Percentiles rank a stretch among this genome's conserved stretches.
Evolutionary conservation across 2,329 filamentous ascomycete genomes (phyloP).

Genomic region (Trichophyton simii): DNA sequence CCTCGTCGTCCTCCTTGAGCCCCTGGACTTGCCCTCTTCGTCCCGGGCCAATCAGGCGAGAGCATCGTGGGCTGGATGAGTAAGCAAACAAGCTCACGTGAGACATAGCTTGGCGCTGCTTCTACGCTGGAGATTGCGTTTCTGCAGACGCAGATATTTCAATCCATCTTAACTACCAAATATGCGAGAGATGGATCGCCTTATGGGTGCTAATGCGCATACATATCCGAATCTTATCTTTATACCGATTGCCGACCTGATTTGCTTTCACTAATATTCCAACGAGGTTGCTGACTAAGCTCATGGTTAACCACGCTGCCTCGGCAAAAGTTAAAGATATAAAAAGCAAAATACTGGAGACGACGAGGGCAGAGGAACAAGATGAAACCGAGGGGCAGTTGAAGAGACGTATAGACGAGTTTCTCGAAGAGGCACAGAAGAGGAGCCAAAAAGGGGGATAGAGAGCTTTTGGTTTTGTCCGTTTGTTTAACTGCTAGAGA

Average conservation of each 20-base stretch:
- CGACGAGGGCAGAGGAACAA: background rate
- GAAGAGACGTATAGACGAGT: background rate
- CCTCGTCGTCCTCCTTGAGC: background rate
- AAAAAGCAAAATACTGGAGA: background rate
- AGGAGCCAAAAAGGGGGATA: background rate
- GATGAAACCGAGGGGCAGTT: background rate
- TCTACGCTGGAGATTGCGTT: too few relatives aligned
- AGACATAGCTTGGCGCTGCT: too few relatives aligned
- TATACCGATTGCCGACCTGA: too few relatives aligned
- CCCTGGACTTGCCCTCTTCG: background rate
- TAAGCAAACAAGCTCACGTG: background rate
- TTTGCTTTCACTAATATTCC: too few relatives aligned
- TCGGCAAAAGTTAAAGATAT: background rate
- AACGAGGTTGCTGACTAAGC: too few relatives aligned
- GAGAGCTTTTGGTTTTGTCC: background rate
- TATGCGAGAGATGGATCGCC: too few relatives aligned
- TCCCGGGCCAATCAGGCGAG: background rate
- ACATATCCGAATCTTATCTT: too few relatives aligned
- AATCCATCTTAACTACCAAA: too few relatives aligned
- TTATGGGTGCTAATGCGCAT: too few relatives aligned
- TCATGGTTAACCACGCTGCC: background rate
- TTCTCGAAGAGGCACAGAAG: background rate
- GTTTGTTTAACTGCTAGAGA: background rate
- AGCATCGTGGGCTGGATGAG: background rate
- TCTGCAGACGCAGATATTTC: too few relatives aligned